phyloP scores from a whole-genome alignment of 2,329 filamentous ascomycete genomes.

The Metarhizium sp. region DNA sequence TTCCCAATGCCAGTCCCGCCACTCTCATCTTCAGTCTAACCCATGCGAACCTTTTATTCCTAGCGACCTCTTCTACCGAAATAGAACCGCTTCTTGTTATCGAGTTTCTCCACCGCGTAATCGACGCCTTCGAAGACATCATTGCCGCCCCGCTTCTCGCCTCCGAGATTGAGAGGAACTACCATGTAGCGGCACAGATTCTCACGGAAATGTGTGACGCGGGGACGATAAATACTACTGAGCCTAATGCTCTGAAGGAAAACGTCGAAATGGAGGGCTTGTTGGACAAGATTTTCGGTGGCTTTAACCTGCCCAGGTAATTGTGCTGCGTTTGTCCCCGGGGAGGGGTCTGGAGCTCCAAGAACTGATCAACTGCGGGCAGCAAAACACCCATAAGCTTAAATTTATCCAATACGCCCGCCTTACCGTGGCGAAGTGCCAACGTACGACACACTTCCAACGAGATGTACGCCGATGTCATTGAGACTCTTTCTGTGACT shows the following conservation, averaged over 20 bases:
- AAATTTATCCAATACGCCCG: constrained; percentile 37
- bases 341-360: neutral
- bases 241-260: constrained; percentile 86
- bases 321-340: constrained; percentile 6
- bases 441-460: constrained; percentile 96
- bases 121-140: constrained; percentile 92
- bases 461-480: constrained; percentile 91
- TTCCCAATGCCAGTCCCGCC: constrained; percentile 72
- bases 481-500: constrained; percentile 81
- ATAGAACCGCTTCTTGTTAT: constrained; percentile 82
- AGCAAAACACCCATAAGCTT: constrained; percentile 32
- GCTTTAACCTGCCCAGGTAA: constrained; percentile 73
- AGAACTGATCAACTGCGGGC: constrained; percentile 7
- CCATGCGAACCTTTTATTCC: constrained; percentile 81
- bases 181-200: constrained; percentile 89
- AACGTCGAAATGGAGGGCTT: constrained; percentile 86
- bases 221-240: constrained; percentile 79
- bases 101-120: constrained; percentile 87
- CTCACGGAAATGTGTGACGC: constrained; percentile 95
- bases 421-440: constrained; percentile 77
- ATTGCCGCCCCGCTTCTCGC: constrained; percentile 79
- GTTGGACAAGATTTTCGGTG: constrained; percentile 80
- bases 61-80: constrained; percentile 77
- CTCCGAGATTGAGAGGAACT: constrained; percentile 77
- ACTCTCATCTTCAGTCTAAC: constrained; percentile 80